These are phyloP conservation scores for Mrakia hoshinonis DNA, from an alignment of 768 basidiomycete species.

Conservation along the genomic window DNA sequence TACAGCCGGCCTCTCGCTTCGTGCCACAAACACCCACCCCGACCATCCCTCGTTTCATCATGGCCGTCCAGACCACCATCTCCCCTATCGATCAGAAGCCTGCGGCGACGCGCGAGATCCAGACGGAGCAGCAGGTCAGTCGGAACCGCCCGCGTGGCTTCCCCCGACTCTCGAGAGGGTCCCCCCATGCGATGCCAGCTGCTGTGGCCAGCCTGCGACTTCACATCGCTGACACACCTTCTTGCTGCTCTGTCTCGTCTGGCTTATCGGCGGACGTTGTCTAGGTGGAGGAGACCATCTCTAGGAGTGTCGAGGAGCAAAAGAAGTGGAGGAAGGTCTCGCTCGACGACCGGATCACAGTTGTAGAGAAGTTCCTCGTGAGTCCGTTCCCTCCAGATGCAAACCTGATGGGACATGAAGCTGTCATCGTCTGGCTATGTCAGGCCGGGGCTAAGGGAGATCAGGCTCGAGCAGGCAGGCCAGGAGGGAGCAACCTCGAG, in stretches of 20 bases:
- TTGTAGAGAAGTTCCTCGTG: constrained; percentile 66
- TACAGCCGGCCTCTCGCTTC: too few species aligned
- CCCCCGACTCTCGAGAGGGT: neutral
- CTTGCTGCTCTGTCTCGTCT: too few species aligned
- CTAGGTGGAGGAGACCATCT: constrained; percentile 12
- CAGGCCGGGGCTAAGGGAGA: neutral
- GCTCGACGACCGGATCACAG: constrained; percentile 56
- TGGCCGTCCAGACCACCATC: constrained; percentile 63
- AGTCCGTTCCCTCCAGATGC: constrained; percentile 43
- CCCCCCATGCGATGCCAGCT: neutral
- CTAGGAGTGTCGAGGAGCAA: constrained; percentile 8
- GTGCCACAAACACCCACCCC: neutral
- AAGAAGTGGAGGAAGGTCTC: constrained; percentile 42
- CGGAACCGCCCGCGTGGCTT: neutral
- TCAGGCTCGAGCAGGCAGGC: neutral
- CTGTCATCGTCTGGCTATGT: neutral
- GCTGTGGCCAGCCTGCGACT: too few species aligned
- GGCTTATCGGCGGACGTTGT: too few species aligned
- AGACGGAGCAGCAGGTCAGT: constrained; percentile 50
- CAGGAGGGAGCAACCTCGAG: neutral
- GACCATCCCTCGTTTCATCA: neutral
- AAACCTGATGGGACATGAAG: neutral
- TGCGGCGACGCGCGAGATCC: constrained; percentile 59
- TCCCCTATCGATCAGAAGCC: constrained; percentile 69
- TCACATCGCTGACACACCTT: too few species aligned